Evolutionary conservation across 441 rosid genomes (phyloP).

Genomic region (Aquilaria agallochum): DNA sequence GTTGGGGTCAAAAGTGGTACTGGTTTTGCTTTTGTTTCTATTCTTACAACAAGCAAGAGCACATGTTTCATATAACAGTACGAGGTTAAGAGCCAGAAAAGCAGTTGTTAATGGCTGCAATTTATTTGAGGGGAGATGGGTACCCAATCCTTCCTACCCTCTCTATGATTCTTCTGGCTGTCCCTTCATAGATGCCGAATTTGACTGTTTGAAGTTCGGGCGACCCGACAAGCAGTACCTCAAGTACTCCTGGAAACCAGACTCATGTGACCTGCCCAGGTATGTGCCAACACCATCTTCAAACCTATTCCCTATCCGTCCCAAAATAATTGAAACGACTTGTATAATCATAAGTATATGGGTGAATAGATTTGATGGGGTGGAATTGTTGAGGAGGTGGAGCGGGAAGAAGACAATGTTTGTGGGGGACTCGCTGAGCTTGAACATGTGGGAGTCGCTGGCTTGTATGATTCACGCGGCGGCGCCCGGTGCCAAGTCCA

Average conservation of each 20-base stretch:
- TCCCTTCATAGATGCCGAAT: conserved; percentile 56
- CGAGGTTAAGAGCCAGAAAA: conserved; percentile 35
- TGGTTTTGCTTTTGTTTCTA: conserved; percentile 6
- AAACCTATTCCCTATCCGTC: not conserved
- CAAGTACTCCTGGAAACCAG: conserved; percentile 59
- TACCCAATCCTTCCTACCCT: conserved; percentile 40
- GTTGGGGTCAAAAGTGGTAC: not conserved
- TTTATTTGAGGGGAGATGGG: conserved; percentile 54
- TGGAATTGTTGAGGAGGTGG: conserved; percentile 25
- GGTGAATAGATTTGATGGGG: conserved; percentile 36
- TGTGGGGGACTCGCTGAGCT: conserved; percentile 56
- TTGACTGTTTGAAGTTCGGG: conserved; percentile 54
- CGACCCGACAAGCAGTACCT: conserved; percentile 58
- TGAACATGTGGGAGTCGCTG: conserved; percentile 60
- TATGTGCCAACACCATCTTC: conserved; percentile 1
- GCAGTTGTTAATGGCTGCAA: conserved; percentile 40
- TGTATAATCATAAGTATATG: not conserved
- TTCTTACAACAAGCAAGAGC: conserved; percentile 21
- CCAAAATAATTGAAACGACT: too few relatives aligned
- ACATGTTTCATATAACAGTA: conserved; percentile 16
- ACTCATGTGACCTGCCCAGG: conserved; percentile 52
- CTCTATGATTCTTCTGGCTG: conserved; percentile 41
- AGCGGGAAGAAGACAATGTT: conserved; percentile 47
- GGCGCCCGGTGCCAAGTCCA: conserved; percentile 23
- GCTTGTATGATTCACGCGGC: conserved; percentile 45